phyloP scores from a whole-genome alignment of 2,329 filamentous ascomycete genomes.

The Teratosphaeria nubilosa region DNA sequence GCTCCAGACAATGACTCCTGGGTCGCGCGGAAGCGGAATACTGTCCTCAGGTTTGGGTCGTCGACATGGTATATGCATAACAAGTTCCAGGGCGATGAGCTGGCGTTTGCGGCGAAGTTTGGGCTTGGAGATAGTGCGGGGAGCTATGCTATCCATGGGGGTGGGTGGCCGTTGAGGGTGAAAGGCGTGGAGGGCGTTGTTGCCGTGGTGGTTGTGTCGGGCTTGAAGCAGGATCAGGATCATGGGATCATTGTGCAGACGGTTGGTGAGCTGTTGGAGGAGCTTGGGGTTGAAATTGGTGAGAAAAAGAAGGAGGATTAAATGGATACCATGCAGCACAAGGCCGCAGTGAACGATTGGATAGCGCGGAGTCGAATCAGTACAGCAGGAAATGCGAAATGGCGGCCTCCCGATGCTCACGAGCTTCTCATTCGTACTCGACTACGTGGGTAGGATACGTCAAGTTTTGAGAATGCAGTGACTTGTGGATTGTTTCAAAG shows the following conservation, averaged over 20 bases:
- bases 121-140: constrained; percentile 39
- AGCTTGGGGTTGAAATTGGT: constrained; percentile 20
- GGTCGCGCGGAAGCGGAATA: constrained; percentile 61
- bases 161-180: constrained; percentile 63
- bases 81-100: constrained; percentile 57
- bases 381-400: neutral
- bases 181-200: constrained; percentile 65
- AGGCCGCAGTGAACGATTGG: neutral
- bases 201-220: constrained; percentile 65
- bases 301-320: constrained; percentile 31
- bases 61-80: constrained; percentile 63
- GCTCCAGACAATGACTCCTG: constrained; percentile 47
- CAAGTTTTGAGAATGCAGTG: neutral
- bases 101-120: constrained; percentile 54
- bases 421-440: neutral
- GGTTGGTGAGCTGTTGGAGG: constrained; percentile 44
- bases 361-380: neutral
- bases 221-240: constrained; percentile 66
- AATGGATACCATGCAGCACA: neutral
- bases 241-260: constrained; percentile 66
- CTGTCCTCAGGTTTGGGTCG: constrained; percentile 59
- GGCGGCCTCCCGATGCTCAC: neutral
- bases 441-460: neutral
- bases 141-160: constrained; percentile 67
- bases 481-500: neutral